phyloP scores from a whole-genome alignment of 371 early-diverging fungal genomes.

The Circinella minor region DNA sequence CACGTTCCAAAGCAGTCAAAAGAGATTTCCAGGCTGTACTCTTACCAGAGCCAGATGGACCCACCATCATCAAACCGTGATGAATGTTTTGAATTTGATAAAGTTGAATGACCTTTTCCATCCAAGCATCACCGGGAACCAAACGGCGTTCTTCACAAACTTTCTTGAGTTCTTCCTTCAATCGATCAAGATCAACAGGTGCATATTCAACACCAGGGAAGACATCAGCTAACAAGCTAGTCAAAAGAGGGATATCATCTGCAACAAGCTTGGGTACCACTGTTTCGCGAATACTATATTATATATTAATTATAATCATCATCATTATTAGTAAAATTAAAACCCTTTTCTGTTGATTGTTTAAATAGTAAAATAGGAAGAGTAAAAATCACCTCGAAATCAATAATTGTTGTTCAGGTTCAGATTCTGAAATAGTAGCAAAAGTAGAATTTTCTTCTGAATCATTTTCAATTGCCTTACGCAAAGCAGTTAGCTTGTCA shows the following conservation, averaged over 20 bases:
- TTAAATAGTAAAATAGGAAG: not conserved
- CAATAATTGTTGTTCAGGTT: slow-evolving; percentile 90
- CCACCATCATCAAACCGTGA: slow-evolving; percentile 99
- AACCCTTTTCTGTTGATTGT: too few species aligned
- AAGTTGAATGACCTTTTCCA: slow-evolving; percentile 96
- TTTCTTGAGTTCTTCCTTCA: slow-evolving; percentile 76
- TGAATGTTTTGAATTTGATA: slow-evolving; percentile 97
- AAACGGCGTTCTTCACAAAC: slow-evolving; percentile 83
- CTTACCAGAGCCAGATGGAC: slow-evolving; percentile 97
- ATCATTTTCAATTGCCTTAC: slow-evolving; percentile 45
- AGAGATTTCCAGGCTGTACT: slow-evolving; percentile 91
- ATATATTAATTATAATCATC: too few species aligned
- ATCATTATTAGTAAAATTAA: too few species aligned
- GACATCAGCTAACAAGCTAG: slow-evolving; percentile 89
- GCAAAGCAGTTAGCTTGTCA: slow-evolving; percentile 69
- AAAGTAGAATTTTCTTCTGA: slow-evolving; percentile 52
- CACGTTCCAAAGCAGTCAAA: slow-evolving; percentile 85
- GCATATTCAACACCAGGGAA: slow-evolving; percentile 94
- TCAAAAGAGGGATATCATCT: slow-evolving; percentile 89
- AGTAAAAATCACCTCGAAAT: slow-evolving; percentile 58
- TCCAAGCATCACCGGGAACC: slow-evolving; percentile 83
- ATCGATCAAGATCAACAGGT: slow-evolving; percentile 78
- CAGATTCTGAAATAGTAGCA: slow-evolving; percentile 64
- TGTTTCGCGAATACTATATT: slow-evolving; percentile 89
- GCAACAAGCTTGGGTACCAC: slow-evolving; percentile 97